Evolutionary conservation across 768 basidiomycete species (phyloP).

Genomic region (Tulasnella sp.): DNA sequence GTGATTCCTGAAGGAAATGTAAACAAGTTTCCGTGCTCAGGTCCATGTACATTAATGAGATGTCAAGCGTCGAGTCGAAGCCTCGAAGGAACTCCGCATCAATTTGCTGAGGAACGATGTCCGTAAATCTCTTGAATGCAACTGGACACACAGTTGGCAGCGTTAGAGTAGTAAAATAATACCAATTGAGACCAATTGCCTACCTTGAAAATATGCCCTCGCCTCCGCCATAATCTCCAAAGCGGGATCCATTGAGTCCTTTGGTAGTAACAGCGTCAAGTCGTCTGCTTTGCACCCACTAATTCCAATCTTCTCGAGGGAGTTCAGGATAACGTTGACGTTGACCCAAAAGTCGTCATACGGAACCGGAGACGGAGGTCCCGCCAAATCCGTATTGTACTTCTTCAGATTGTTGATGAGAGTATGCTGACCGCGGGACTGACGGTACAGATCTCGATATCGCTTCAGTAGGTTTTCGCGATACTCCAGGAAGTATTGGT

Average conservation of each 20-base stretch:
- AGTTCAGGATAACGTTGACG: background rate
- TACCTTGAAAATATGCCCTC: conserved; percentile 4
- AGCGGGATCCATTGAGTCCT: background rate
- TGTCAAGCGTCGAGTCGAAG: conserved; percentile 34
- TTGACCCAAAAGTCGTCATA: conserved; percentile 1
- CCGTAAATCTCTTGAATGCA: conserved; percentile 45
- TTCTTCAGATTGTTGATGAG: background rate
- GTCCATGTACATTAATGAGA: conserved; percentile 36
- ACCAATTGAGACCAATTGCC: no score
- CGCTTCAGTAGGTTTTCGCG: conserved; percentile 3
- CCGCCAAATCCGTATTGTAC: background rate
- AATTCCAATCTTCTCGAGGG: conserved; percentile 28
- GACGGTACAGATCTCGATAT: conserved; percentile 3
- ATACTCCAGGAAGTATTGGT: conserved; percentile 10
- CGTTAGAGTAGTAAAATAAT: background rate
- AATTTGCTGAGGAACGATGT: conserved; percentile 44
- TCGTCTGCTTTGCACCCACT: conserved; percentile 38
- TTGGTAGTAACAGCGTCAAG: background rate
- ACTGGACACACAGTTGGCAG: conserved; percentile 27
- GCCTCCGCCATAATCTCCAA: conserved; percentile 13
- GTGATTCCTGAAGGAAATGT: conserved; percentile 40
- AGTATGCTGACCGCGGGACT: background rate
- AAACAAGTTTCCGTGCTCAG: conserved; percentile 37
- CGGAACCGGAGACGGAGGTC: no score
- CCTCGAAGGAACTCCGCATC: conserved; percentile 46